Percentiles rank a stretch among this genome's conserved stretches.
Conservation (phyloP, 2,329 filamentous ascomycete genomes). For the Trichocomaceae sp. region DNA sequence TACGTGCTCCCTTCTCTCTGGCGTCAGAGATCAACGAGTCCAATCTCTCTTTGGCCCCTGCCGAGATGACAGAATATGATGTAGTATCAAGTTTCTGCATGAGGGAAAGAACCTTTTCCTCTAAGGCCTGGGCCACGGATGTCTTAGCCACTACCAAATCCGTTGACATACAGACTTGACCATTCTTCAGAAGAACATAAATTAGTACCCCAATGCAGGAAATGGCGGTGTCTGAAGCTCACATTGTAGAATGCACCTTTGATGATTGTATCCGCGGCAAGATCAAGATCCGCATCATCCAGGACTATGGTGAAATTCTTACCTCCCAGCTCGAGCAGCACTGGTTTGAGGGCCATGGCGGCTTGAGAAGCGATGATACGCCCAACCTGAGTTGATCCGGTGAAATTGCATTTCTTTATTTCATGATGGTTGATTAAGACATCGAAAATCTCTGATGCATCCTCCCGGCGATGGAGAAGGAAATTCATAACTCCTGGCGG, state of each 20-base stretch:
- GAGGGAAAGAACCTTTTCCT: slow-evolving; percentile 39
- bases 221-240: too few relatives aligned
- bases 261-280: slow-evolving; percentile 35
- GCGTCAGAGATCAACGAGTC: slow-evolving; percentile 22
- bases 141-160: slow-evolving; percentile 53
- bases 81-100: slow-evolving; percentile 16
- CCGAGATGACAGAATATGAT: slow-evolving; percentile 34
- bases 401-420: slow-evolving; percentile 42
- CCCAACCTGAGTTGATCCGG: slow-evolving; percentile 39
- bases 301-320: slow-evolving; percentile 42
- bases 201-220: too few relatives aligned
- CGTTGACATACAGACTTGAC: slow-evolving; percentile 62
- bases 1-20: slow-evolving; percentile 26
- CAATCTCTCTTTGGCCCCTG: slow-evolving; percentile 41
- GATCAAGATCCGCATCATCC: slow-evolving; percentile 41
- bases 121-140: slow-evolving; percentile 46
- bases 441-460: slow-evolving; percentile 31
- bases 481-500: slow-evolving; percentile 39
- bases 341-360: slow-evolving; percentile 39
- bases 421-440: slow-evolving; percentile 31
- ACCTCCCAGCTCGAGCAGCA: slow-evolving; percentile 45
- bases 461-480: slow-evolving; percentile 26
- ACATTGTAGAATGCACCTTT: slow-evolving; percentile 50
- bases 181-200: slow-evolving; percentile 47
- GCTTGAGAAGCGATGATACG: slow-evolving; percentile 33